Percentiles rank a stretch among this genome's conserved stretches.
Evolutionary conservation across 345 rosid genomes (phyloP).

Genomic region (Trapa bicornis): DNA sequence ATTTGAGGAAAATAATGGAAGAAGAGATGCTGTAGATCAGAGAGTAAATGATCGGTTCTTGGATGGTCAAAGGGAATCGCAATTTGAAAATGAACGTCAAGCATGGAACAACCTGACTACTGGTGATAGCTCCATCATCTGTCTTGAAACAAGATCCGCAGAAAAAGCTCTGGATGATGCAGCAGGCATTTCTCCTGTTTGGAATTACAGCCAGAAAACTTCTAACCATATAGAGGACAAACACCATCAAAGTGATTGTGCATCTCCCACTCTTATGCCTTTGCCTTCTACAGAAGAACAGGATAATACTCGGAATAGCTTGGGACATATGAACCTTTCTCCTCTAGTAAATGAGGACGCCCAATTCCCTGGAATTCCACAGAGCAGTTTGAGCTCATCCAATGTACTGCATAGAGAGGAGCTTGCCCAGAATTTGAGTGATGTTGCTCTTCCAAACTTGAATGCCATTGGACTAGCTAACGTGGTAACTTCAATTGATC

Average conservation of each 20-base stretch:
- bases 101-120: constrained; percentile 14
- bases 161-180: constrained; percentile 47
- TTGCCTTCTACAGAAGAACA: not conserved
- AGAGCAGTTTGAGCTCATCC: constrained; percentile 7
- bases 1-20: constrained; percentile 7
- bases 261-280: constrained; percentile 17
- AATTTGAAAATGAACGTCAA: constrained; percentile 15
- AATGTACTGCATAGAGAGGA: constrained; percentile 9
- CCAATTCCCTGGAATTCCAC: constrained; percentile 9
- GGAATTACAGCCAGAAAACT: constrained; percentile 42
- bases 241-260: constrained; percentile 13
- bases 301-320: constrained; percentile 5
- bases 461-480: constrained; percentile 38
- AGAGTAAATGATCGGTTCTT: constrained; percentile 22
- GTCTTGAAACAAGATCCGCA: constrained; percentile 27
- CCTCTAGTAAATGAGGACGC: constrained; percentile 5
- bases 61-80: constrained; percentile 25
- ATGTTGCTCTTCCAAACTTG: constrained; percentile 12
- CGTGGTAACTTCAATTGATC: constrained; percentile 17
- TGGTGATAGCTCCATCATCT: constrained; percentile 4
- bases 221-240: constrained; percentile 29
- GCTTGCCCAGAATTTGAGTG: constrained; percentile 15
- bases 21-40: constrained; percentile 17
- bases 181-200: constrained; percentile 81
- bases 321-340: not conserved